These are phyloP conservation scores for Rhizopus sp. DNA, from an alignment of 371 early-diverging fungal genomes.

Conservation along the genomic window DNA sequence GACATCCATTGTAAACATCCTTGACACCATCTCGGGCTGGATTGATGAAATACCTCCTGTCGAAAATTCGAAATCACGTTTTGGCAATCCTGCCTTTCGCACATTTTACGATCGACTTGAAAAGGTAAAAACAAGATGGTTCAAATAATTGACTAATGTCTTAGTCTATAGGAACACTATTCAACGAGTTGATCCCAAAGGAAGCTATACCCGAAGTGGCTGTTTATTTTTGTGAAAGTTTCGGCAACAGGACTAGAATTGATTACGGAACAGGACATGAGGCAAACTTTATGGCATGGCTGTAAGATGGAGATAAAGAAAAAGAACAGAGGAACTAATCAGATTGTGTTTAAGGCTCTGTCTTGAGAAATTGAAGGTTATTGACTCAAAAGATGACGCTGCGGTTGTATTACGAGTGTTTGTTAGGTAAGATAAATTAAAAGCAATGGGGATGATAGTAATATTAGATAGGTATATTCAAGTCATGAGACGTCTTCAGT, in stretches of 20 bases:
- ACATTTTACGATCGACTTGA: constrained; percentile 73
- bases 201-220: constrained; percentile 71
- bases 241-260: constrained; percentile 95
- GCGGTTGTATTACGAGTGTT: constrained; percentile 86
- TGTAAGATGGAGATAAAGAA: constrained; percentile 53
- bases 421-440: constrained; percentile 47
- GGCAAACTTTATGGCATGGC: constrained; percentile 92
- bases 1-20: constrained; percentile 55
- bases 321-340: not conserved
- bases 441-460: not conserved
- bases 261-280: constrained; percentile 99
- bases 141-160: not conserved
- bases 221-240: constrained; percentile 84
- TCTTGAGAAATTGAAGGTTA: constrained; percentile 71
- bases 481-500: constrained; percentile 88
- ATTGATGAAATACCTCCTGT: constrained; percentile 77
- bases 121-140: constrained; percentile 38
- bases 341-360: constrained; percentile 58
- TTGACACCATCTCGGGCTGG: constrained; percentile 65
- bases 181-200: constrained; percentile 39
- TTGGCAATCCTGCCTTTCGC: constrained; percentile 92
- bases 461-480: constrained; percentile 70
- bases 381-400: constrained; percentile 65
- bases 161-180: constrained; percentile 30
- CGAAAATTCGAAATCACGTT: constrained; percentile 78